Conservation (phyloP, 805 yeast species). For the Barnettozyma salicaria region DNA sequence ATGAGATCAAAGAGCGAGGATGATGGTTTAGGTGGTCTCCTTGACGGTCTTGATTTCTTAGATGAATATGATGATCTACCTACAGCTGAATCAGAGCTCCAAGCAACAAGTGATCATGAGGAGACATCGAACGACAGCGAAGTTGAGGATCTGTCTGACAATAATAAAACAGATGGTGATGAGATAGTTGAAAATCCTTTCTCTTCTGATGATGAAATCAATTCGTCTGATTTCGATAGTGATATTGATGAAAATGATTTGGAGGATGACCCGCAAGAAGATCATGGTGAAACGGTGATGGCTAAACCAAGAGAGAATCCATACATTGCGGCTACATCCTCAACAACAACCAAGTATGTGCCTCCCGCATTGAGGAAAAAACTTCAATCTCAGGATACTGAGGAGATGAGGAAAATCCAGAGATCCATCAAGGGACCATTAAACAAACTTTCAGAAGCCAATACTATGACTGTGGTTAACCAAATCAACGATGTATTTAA, state of each 20-base stretch:
- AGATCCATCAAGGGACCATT: conserved; percentile 74
- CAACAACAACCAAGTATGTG: conserved; percentile 45
- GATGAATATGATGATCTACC: conserved; percentile 29
- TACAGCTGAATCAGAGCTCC: conserved; percentile 20
- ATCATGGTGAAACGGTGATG: conserved; percentile 25
- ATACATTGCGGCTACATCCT: conserved; percentile 53
- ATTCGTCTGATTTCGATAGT: conserved; percentile 39
- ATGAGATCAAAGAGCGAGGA: conserved; percentile 42
- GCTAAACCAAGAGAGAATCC: conserved; percentile 59
- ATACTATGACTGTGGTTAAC: conserved; percentile 60
- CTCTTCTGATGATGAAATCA: conserved; percentile 37
- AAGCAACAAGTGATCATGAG: too few relatives aligned
- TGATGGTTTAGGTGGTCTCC: conserved; percentile 74
- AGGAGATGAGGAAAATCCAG: conserved; percentile 44
- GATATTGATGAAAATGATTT: conserved; percentile 34
- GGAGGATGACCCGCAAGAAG: conserved; percentile 25
- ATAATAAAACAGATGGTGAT: conserved; percentile 20
- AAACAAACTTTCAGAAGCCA: conserved; percentile 86
- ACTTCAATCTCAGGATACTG: conserved; percentile 36
- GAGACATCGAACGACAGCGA: conserved; percentile 20
- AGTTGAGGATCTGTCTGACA: conserved; percentile 24
- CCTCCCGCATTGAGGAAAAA: conserved; percentile 82
- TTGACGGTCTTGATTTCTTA: conserved; percentile 56
- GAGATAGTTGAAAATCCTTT: conserved; percentile 29
- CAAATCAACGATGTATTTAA: conserved; percentile 61